phyloP scores from a whole-genome alignment of 768 basidiomycete genomes.

The Termitomyces sp. region DNA sequence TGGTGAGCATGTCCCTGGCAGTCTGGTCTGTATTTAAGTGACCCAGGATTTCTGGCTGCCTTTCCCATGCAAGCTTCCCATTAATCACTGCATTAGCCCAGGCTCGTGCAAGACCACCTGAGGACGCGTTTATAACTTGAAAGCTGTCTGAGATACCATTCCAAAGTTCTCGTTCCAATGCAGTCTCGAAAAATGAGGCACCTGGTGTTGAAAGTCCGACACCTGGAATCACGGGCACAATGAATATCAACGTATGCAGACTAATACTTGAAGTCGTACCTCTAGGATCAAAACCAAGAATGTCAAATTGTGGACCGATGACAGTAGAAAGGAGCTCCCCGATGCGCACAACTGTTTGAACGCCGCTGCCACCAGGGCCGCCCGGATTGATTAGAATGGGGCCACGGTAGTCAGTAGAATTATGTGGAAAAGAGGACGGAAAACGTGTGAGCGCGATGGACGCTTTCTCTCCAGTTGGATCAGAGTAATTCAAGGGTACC shows the following conservation, averaged over 20 bases:
- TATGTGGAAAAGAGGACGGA: conserved; percentile 24
- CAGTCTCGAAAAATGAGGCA: conserved; percentile 29
- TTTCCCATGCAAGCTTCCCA: conserved; percentile 27
- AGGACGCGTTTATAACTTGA: conserved; percentile 18
- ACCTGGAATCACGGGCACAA: conserved; percentile 17
- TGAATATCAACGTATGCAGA: not conserved
- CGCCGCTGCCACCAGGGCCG: conserved; percentile 44
- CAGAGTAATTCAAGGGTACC: conserved; percentile 43
- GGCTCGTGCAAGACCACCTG: conserved; percentile 19
- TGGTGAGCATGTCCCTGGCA: conserved; percentile 33
- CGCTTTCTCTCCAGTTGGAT: conserved; percentile 31
- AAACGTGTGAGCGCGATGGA: conserved; percentile 38
- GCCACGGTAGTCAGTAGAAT: conserved; percentile 31
- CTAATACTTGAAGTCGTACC: conserved; percentile 19
- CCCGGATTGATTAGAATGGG: conserved; percentile 43
- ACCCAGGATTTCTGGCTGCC: conserved; percentile 20
- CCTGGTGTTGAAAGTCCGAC: conserved; percentile 28
- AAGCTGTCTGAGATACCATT: not conserved
- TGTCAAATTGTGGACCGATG: conserved; percentile 38
- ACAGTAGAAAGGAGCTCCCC: conserved; percentile 23
- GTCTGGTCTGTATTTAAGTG: conserved; percentile 33
- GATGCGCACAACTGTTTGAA: conserved; percentile 18
- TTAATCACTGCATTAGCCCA: conserved; percentile 28
- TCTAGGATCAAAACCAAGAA: conserved; percentile 43
- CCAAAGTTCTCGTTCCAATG: conserved; percentile 28